Evolutionary conservation across 2,329 filamentous ascomycete species (phyloP).

Genomic region (Fusarium sp.): DNA sequence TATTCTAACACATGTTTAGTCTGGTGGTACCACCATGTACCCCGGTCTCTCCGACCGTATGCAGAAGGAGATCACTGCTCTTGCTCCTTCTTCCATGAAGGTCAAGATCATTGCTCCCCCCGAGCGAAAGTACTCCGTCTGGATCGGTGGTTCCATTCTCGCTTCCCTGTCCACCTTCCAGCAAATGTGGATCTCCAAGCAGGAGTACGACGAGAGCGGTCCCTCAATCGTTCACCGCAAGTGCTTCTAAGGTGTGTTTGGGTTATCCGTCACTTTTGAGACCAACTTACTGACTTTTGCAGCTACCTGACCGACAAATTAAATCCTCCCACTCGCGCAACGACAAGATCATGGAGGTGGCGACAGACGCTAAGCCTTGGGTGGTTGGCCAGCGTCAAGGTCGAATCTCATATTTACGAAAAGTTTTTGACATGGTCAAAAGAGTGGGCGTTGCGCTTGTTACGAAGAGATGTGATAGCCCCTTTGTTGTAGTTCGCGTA

Average conservation of each 20-base stretch:
- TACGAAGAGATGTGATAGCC: constrained; percentile 61
- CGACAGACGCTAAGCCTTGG: constrained; percentile 58
- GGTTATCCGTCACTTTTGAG: background rate
- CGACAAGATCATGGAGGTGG: constrained; percentile 60
- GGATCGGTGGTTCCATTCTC: constrained; percentile 99
- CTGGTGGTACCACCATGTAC: constrained; percentile 99
- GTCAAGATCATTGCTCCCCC: constrained; percentile 99
- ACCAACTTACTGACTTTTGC: constrained; percentile 41
- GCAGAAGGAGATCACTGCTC: constrained; percentile 99
- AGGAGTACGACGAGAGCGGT: constrained; percentile 99
- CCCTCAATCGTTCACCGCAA: constrained; percentile 99
- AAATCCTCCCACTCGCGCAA: constrained; percentile 52
- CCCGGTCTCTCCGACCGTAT: constrained; percentile 99
- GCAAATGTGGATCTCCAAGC: constrained; percentile 99
- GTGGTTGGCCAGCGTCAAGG: constrained; percentile 62
- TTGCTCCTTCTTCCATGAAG: constrained; percentile 99
- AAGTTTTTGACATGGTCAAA: constrained; percentile 68
- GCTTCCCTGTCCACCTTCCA: constrained; percentile 99
- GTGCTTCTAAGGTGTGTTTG: constrained; percentile 92
- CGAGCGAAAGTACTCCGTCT: constrained; percentile 99
- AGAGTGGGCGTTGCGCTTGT: constrained; percentile 63
- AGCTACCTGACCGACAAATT: constrained; percentile 51
- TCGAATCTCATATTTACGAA: constrained; percentile 68
- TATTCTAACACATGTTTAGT: constrained; percentile 68
- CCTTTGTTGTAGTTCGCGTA: constrained; percentile 65